Conservation (phyloP, 495 filamentous ascomycete species). For the Polyplosphaeria fusca region DNA sequence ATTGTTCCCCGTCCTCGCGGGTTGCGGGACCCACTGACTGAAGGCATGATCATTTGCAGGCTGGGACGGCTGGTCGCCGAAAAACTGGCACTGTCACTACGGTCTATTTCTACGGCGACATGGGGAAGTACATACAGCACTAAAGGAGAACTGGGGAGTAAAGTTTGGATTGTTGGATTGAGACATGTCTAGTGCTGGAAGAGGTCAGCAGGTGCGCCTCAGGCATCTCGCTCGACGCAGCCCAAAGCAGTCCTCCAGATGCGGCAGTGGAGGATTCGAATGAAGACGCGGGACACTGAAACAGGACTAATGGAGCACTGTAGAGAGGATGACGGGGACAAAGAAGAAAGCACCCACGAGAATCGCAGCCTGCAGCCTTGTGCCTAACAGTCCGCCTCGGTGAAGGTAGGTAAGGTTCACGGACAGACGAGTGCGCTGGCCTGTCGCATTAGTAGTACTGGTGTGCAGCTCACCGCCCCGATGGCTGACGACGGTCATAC, state of each 20-base stretch:
- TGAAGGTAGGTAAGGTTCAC: slow-evolving; percentile 5
- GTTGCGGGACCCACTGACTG: slow-evolving; percentile 14
- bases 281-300: not conserved
- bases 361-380: slow-evolving; percentile 28
- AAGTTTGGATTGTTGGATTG: slow-evolving; percentile 20
- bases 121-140: not conserved
- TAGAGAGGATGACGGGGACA: not conserved
- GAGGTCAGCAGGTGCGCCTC: slow-evolving; percentile 17
- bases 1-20: slow-evolving; percentile 4
- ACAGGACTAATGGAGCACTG: not conserved
- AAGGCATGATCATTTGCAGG: slow-evolving; percentile 7
- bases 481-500: slow-evolving; percentile 26
- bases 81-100: slow-evolving; percentile 27
- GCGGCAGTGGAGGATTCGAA: not conserved
- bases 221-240: not conserved
- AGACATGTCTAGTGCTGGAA: slow-evolving; percentile 21
- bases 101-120: not conserved
- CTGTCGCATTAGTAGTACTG: slow-evolving; percentile 35
- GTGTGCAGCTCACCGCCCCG: slow-evolving; percentile 27
- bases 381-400: slow-evolving; percentile 26
- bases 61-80: slow-evolving; percentile 4
- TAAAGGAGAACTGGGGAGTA: slow-evolving; percentile 12
- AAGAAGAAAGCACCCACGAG: not conserved
- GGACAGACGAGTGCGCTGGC: slow-evolving; percentile 12
- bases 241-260: not conserved